Evolutionary conservation across 2,329 filamentous ascomycete species (phyloP), one percentile per base, ranked within the genome.

Genomic region (Tolypocladium sp.): DNA sequence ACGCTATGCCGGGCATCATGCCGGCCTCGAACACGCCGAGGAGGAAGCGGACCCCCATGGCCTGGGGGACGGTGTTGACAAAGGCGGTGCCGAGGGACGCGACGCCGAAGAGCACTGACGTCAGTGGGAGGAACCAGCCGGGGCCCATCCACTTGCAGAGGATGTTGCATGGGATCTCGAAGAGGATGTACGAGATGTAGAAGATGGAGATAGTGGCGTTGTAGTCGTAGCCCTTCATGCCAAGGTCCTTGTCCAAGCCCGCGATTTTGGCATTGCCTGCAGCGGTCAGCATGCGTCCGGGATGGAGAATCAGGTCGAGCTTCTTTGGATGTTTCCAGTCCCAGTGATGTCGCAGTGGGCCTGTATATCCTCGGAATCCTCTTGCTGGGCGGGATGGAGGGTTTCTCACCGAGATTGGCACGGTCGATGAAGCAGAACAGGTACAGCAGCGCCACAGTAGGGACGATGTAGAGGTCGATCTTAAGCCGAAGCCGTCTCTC

Each of bases 381-480:
- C 17, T 33, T 33, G 27, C 7, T 20, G 25, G 25, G 30, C 15
- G 35, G 15, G 8, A 6, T 33, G 42, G 5, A 17, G 41, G 33
- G 15, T 10, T 12, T 17, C 74, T 67, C 67, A 86, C 86, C 87
- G 42, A 91, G 87, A 62, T 90, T 90, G 30, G 87, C 85, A n/a
- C 87, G 79, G 65, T 90, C 87, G 63, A 90, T 89, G 71, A 89
- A 90, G 72, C 86, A 89, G 66, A 90, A 89, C 0, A 90, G 77
- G 65, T 90, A 90, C 4, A 90, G 73, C 0, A 89, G 59, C 0
- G 86, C 74, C 0, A 89, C 85, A 0, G 84, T 88, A 0, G 88
- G 87, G 0, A 90, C 76, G 52, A 89, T 81, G 64, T 77, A 81
- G 7, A 88, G 64, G 65, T 90, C 87, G 55, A 90, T 84, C 69